A percentile compares a stretch with the other conserved stretches of the same genome.
phyloP scores from a whole-genome alignment of 345 rosid species.

The Draba incana region DNA sequence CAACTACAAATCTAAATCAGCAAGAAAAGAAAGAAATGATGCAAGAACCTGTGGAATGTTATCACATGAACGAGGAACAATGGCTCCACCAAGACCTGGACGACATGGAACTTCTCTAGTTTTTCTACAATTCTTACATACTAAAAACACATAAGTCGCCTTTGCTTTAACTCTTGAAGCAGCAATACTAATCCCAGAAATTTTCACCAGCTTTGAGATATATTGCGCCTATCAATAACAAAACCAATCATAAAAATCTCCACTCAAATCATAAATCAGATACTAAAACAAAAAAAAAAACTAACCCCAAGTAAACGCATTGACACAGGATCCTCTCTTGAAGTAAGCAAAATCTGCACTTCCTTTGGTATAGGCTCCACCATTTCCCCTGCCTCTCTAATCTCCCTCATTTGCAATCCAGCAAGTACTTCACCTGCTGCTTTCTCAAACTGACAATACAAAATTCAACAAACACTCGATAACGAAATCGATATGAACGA shows the following conservation, averaged over 20 bases:
- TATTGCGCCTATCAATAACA: slow-evolving; percentile 63
- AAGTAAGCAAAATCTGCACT: slow-evolving; percentile 81
- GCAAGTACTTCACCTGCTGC: slow-evolving; percentile 90
- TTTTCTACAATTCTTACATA: slow-evolving; percentile 85
- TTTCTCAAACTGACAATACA: slow-evolving; percentile 63
- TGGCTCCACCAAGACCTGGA: slow-evolving; percentile 97
- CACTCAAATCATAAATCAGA: not conserved
- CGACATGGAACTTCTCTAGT: slow-evolving; percentile 79
- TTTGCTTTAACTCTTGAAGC: slow-evolving; percentile 97
- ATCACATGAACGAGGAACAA: slow-evolving; percentile 92
- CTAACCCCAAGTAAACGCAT: slow-evolving; percentile 88
- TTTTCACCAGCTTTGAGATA: slow-evolving; percentile 84
- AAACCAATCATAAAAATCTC: not conserved
- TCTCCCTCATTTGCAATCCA: slow-evolving; percentile 73
- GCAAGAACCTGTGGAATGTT: slow-evolving; percentile 81
- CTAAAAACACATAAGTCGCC: slow-evolving; percentile 82
- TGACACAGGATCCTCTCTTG: slow-evolving; percentile 80
- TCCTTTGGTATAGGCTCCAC: slow-evolving; percentile 67
- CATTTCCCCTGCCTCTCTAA: slow-evolving; percentile 78
- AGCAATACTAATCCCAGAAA: slow-evolving; percentile 89
- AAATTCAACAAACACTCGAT: not conserved
- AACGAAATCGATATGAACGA: not conserved
- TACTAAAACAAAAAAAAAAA: not conserved
- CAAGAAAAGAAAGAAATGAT: not conserved
- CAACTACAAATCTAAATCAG: not conserved